These are phyloP conservation scores for Piromyces finnis DNA, from an alignment of 192 early-diverging fungal genomes.

Conservation along the genomic window DNA sequence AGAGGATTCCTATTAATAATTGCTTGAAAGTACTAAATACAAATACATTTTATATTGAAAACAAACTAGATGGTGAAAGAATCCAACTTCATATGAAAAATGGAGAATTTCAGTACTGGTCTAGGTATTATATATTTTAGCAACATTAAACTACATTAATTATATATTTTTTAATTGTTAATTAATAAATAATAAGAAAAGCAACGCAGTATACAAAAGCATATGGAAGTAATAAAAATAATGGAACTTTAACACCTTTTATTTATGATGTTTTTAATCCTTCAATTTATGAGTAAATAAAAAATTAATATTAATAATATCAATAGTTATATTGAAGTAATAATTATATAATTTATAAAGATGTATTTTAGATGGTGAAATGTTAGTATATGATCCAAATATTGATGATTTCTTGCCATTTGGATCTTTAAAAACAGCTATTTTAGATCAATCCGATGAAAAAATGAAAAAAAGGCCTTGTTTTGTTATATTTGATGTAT, in stretches of 20 bases:
- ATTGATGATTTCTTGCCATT: conserved; percentile 40
- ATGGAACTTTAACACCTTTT: conserved; percentile 33
- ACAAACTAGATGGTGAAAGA: conserved; percentile 70
- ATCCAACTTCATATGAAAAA: conserved; percentile 47
- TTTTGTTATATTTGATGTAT: conserved; percentile 58
- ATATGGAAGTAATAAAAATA: conserved; percentile 34
- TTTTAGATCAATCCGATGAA: conserved; percentile 13
- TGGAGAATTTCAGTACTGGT: conserved; percentile 26
- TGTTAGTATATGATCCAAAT: conserved; percentile 53
- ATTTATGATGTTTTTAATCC: conserved; percentile 28
- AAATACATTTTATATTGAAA: conserved; percentile 52
- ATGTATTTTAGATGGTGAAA: conserved; percentile 64
- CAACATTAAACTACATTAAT: too few relatives aligned
- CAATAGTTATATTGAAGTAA: too few relatives aligned
- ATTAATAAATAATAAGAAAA: too few relatives aligned
- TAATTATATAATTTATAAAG: conserved; percentile 7
- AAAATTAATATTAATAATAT: too few relatives aligned
- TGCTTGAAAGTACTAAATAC: conserved; percentile 15
- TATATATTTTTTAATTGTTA: too few relatives aligned
- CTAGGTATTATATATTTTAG: conserved; percentile 3
- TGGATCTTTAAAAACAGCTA: conserved; percentile 55
- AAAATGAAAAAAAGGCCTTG: conserved; percentile 9
- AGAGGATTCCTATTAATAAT: conserved; percentile 8
- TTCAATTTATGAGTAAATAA: conserved; percentile 15
- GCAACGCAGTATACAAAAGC: conserved; percentile 48